Conservation (phyloP, 2,329 filamentous ascomycete species). For the Fusarium redolens region DNA sequence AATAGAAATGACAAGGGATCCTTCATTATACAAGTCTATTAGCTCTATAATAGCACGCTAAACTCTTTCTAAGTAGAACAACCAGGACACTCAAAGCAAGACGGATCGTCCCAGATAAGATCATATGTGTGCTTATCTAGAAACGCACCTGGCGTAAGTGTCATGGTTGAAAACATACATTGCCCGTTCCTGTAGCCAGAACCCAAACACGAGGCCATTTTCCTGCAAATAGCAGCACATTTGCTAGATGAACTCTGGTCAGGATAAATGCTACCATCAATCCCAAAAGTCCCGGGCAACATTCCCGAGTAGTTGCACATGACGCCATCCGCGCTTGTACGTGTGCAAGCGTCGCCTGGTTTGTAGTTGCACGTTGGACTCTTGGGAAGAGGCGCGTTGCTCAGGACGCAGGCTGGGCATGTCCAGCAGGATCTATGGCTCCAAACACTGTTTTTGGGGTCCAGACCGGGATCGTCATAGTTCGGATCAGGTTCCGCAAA, state of each 20-base stretch:
- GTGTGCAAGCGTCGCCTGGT: not conserved
- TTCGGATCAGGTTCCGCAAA: not conserved
- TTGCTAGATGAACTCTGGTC: not conserved
- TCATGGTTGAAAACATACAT: not conserved
- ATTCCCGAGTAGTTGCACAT: not conserved
- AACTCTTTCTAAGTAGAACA: not conserved
- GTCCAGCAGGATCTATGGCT: slow-evolving; percentile 12
- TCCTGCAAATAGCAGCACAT: not conserved
- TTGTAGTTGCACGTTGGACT: slow-evolving; percentile 6
- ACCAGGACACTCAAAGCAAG: not conserved
- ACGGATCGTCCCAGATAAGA: not conserved
- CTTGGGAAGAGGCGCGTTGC: not conserved
- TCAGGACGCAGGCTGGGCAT: slow-evolving; percentile 1
- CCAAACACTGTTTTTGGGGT: slow-evolving; percentile 3
- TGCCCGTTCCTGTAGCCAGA: not conserved
- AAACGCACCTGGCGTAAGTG: not conserved
- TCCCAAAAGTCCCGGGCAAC: not conserved
- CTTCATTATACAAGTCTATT: too few species aligned
- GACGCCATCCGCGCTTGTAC: not conserved
- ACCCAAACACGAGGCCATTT: not conserved
- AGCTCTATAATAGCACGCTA: too few species aligned
- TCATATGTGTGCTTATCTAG: not conserved
- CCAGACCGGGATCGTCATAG: not conserved
- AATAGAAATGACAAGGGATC: too few species aligned
- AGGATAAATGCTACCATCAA: not conserved